Base-by-base conservation (phyloP, 1,284 basidiomycete species). In the Porphyrellus sp. region DNA sequence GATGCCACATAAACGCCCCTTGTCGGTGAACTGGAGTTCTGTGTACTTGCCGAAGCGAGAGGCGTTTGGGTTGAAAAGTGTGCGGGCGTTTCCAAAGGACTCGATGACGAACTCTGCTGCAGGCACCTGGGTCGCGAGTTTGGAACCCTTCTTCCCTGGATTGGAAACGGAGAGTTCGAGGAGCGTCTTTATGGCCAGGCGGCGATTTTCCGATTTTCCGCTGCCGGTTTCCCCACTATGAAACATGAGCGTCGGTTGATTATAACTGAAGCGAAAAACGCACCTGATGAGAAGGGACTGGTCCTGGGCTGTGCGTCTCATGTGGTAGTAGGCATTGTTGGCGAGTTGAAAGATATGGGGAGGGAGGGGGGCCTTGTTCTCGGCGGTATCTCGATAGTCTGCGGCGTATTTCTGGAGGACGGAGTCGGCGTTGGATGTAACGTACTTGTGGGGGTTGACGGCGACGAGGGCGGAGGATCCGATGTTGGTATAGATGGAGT, bases 31-130 rank as follows among this genome's bases (percentile, higher is more conserved):
- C 72, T 98, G 94, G 2, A 98, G 79, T 67, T 98, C 95, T 37
- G 91, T 93, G 70, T 97, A 96, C 71, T 92, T 93, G 54, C 91
- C 91, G 65, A 92, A 93, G 37, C 92, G 85, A 24, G 91, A 95
- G 8, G 93, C 93, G 61, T 96, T 95, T 39, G 90, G 82, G 65
- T 96, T 96, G 75, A 89, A 86, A 39, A 93, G 82, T 1, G 94
- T 96, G 54, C 89, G 85, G 12, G 92, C 89, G 63, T 90, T 91
- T 9, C 92, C 92, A 64, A 99, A 97, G 0, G 90, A 81, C 70
- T 98, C 94, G 59, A 98, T 85, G 54, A 97, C 92, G 71, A 93
- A 98, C 76, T 97, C 91, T 38, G 92, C 90, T 8, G 95, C 92
- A 35, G 94, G 93, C 34, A 98, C 82, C 70, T 95, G 92, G 49